Conservation (phyloP, 2,329 filamentous ascomycete genomes). For the Claviceps citrina region DNA sequence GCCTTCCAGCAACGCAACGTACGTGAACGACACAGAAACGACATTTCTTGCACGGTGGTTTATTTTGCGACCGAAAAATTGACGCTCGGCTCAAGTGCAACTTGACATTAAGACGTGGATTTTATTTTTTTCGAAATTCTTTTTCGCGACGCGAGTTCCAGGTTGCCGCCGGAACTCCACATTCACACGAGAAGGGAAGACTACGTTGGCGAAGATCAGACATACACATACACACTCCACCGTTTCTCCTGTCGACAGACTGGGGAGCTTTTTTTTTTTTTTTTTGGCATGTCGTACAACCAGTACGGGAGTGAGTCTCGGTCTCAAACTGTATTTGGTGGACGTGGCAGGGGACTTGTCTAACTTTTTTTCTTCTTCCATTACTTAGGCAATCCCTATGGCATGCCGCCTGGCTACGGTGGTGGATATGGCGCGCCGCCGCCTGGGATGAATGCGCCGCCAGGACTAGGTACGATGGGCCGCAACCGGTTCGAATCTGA, state of each 20-base stretch:
- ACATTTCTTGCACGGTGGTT: not conserved
- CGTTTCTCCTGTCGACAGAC: not conserved
- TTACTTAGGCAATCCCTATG: conserved; percentile 42
- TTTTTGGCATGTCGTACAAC: conserved; percentile 38
- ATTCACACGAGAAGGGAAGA: too few relatives aligned
- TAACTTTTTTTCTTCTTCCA: not conserved
- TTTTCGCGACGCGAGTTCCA: too few relatives aligned
- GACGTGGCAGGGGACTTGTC: not conserved
- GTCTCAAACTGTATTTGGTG: not conserved
- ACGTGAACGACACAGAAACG: not conserved
- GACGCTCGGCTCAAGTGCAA: too few relatives aligned
- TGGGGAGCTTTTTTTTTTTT: not conserved
- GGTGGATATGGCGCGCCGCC: not conserved
- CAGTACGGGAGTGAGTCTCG: conserved; percentile 38
- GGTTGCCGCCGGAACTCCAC: too few relatives aligned
- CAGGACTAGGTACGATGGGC: conserved; percentile 59
- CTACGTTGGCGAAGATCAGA: too few relatives aligned
- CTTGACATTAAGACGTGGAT: too few relatives aligned
- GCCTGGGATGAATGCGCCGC: conserved; percentile 53
- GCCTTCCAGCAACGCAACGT: not conserved
- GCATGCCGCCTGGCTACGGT: conserved; percentile 23
- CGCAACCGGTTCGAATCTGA: not conserved
- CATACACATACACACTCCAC: not conserved
- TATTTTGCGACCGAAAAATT: too few relatives aligned
- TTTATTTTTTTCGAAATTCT: too few relatives aligned